Evolutionary conservation across 2,329 filamentous ascomycete genomes (phyloP).

Genomic region (Geosmithia morbida): DNA sequence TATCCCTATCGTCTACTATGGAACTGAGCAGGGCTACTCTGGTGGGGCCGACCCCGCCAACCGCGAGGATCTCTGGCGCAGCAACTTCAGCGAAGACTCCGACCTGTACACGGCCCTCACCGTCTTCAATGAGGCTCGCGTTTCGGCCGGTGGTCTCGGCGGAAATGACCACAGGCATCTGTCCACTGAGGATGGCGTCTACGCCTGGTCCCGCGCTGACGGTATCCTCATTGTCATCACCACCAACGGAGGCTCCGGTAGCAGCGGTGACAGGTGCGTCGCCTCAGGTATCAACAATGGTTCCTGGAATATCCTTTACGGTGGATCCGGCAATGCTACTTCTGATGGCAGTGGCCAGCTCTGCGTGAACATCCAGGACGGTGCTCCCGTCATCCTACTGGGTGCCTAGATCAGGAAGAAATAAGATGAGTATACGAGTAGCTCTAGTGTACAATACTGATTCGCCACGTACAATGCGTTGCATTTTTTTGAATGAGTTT

Average conservation of each 20-base stretch:
- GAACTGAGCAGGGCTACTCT: conserved; percentile 46
- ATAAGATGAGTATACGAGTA: background rate
- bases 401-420: background rate
- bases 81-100: conserved; percentile 27
- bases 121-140: conserved; percentile 27
- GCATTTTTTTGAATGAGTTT: background rate
- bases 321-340: conserved; percentile 15
- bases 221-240: conserved; percentile 29
- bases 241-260: conserved; percentile 24
- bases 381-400: conserved; percentile 24
- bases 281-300: conserved; percentile 20
- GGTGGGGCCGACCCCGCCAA: conserved; percentile 31
- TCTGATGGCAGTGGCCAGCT: conserved; percentile 23
- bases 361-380: conserved; percentile 24
- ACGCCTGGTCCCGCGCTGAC: conserved; percentile 27
- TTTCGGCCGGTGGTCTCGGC: conserved; percentile 25
- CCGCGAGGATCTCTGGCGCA: conserved; percentile 45
- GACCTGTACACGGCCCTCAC: conserved; percentile 31
- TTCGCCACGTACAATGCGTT: background rate
- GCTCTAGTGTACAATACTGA: background rate
- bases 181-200: conserved; percentile 23
- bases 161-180: conserved; percentile 27
- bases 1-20: conserved; percentile 51
- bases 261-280: conserved; percentile 24
- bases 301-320: conserved; percentile 23